Percentiles rank a stretch among this genome's conserved stretches.
phyloP scores from a whole-genome alignment of 176 grass and related monocot species.

The bread wheat (Triticum aestivum) region IWGSC_CS_RefSeq_v2.1 NC_057814.1:58556437-58556936 shows the following conservation, averaged over 20 bases:
- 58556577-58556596: constrained; percentile 69
- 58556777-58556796: constrained; percentile 84
- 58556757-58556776: constrained; percentile 54
- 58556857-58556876: not conserved
- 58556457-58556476: not conserved
- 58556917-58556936: not conserved
- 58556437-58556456: constrained; percentile 7
- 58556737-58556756: constrained; percentile 32
- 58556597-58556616: constrained; percentile 70
- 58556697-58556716: constrained; percentile 89
- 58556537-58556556: constrained; percentile 31
- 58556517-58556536: constrained; percentile 58
- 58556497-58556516: not conserved
- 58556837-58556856: constrained; percentile 18
- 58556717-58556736: constrained; percentile 58
- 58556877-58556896: not conserved
- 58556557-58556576: constrained; percentile 59
- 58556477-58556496: not conserved
- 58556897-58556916: not conserved
- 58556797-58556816: constrained; percentile 50
- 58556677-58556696: constrained; percentile 92
- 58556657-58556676: constrained; percentile 82
- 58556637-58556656: constrained; percentile 91
- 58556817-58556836: constrained; percentile 12
- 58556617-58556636: constrained; percentile 94